Base-by-base conservation (phyloP, 1,284 basidiomycete genomes). In the Flammula alnicola region DNA sequence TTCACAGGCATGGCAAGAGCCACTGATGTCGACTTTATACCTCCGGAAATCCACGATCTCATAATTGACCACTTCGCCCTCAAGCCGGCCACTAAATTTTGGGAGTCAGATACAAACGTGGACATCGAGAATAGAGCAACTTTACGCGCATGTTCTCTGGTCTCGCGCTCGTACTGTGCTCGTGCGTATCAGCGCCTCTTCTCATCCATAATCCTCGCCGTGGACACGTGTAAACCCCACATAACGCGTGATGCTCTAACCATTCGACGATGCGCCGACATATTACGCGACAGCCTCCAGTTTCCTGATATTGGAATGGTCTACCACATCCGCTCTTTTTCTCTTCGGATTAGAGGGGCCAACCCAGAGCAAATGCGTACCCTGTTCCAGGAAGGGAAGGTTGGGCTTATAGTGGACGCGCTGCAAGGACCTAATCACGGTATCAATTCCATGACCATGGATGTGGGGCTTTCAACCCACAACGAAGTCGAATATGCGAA, bases 251-350 rank as follows among this genome's bases (percentile, higher is more conserved):
- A 7, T 20, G n/a, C 20, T 3, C 22, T 12, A 11, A 16, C 5
- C 3, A 19, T 42, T 14, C 26, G 26, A 30, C 22, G 40, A 26
- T 44, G 35, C 27, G 14, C 23, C n/a, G 16, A 31, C 14, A 12
- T 44, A 20, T 17, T 36, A 9, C 30, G n/a, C 12, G 23, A 33
- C 11, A 44, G 43, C 17, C 43, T 44, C 16, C 19, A 25, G 20
- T 44, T 44, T 44, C 43, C 43, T 12, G 14, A 19, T 8, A 14
- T 44, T 20, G 31, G 43, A 23, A 37, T 45, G 44, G 33, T 36
- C 26, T 37, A 45, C 33, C 44, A 45, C 20, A 35, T 44, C 19
- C 43, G 31, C 3, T 45, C 33, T 7, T 45, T 45, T n/a, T 12
- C 12, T 17, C n/a, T n/a, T n/a, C n/a, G n/a, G n/a, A n/a, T n/a